Evolutionary conservation across 257 asterid genomes (phyloP), one percentile per base, ranked within the genome.

Genomic region (Scutellaria galericulata): DNA sequence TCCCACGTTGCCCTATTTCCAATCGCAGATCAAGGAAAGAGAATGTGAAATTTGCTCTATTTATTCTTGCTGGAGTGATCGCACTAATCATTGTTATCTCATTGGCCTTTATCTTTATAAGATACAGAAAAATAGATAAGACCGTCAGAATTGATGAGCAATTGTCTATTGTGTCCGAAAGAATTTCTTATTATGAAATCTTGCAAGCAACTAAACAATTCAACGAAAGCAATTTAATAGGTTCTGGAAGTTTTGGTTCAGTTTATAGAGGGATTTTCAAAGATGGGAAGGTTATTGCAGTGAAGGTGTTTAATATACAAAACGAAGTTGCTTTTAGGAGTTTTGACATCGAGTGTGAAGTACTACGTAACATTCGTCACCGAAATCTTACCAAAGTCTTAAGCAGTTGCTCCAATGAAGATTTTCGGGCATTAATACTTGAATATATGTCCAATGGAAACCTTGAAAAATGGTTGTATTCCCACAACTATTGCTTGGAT

Each of bases 121-220:
- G 66, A 69, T 13, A 52, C 13, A 44, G 9, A 48, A 53, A 14
- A 12, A 69, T 61, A 31, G 2, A n/a, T 15, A 74, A 20, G n/a
- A n/a, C n/a, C n/a, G 7, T 18, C 18, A 18, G 18, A 27, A 9
- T 18, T 7, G 61, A 64, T 7, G 58, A 12, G 14, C 10, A 35
- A 48, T 18, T 50, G 9, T 24, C 41, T 2, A 6, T 39, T 11
- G 7, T 7, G 5, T 72, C 44, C 0, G 52, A 47, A 71, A 52
- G 78, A 59, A 42, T 75, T 45, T 80, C 81, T 0, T 79, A 73
- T 44, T 67, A 59, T 13, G 81, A 80, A 35, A 74, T 80, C 60
- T 8, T 45, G 18, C 68, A 44, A 27, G 81, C 79, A 4, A 31
- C 37, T 31, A 5, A 31, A 31, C 37, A 31, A 4, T 31, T 31